Evolutionary conservation across 2,329 filamentous ascomycete species (phyloP).

Genomic region (Ceratocystis cubensis): DNA sequence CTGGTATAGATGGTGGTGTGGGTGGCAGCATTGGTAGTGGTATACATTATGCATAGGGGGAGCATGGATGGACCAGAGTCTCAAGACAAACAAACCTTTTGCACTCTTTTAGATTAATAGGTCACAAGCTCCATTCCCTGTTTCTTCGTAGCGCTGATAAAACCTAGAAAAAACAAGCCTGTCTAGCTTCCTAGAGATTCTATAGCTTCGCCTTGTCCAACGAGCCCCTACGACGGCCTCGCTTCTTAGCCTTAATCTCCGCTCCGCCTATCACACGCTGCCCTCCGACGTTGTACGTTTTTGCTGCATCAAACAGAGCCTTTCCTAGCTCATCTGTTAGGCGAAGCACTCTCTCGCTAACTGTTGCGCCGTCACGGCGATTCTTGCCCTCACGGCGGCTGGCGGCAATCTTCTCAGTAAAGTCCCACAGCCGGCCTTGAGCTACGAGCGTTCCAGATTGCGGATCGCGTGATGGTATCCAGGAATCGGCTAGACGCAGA

Average conservation of each 20-base stretch:
- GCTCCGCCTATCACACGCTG: slow-evolving; percentile 30
- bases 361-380: slow-evolving; percentile 79
- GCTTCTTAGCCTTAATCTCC: slow-evolving; percentile 33
- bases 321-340: slow-evolving; percentile 63
- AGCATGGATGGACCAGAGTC: no score
- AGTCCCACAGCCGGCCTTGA: slow-evolving; percentile 74
- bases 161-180: neutral
- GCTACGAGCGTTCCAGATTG: slow-evolving; percentile 49
- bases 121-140: no score
- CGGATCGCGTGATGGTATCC: slow-evolving; percentile 57
- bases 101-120: no score
- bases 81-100: no score
- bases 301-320: slow-evolving; percentile 52
- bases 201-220: slow-evolving; percentile 30
- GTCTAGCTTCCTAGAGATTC: neutral
- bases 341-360: slow-evolving; percentile 65
- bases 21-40: no score
- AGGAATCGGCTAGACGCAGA: slow-evolving; percentile 59
- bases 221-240: slow-evolving; percentile 37
- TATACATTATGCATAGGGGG: no score
- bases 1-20: no score
- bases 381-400: slow-evolving; percentile 89
- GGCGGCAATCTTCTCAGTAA: slow-evolving; percentile 75
- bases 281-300: slow-evolving; percentile 40
- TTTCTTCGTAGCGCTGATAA: no score